phyloP scores from a whole-genome alignment of 2,329 filamentous ascomycete genomes.

The Cadophora sp. region DNA sequence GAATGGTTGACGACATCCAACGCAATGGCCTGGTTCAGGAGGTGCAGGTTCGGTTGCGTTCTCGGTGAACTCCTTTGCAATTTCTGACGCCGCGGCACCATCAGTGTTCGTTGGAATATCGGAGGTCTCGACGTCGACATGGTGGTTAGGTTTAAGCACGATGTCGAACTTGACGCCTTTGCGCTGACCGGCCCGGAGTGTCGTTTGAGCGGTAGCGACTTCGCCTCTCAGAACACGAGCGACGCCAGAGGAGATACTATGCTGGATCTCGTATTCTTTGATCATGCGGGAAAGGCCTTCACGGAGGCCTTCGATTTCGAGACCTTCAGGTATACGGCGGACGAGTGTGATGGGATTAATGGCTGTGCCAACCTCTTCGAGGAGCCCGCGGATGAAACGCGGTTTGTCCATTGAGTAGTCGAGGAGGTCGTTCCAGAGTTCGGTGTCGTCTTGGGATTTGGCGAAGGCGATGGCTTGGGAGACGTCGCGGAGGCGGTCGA shows the following conservation, averaged over 20 bases:
- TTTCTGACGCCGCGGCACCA: slow-evolving; percentile 22
- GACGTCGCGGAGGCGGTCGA: slow-evolving; percentile 90
- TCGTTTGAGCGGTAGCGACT: slow-evolving; percentile 83
- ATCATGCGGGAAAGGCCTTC: slow-evolving; percentile 91
- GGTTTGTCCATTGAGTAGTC: slow-evolving; percentile 99
- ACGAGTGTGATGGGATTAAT: slow-evolving; percentile 94
- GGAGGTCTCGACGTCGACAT: slow-evolving; percentile 52
- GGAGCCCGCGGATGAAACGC: slow-evolving; percentile 86
- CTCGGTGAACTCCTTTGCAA: slow-evolving; percentile 26
- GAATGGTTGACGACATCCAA: slow-evolving; percentile 62
- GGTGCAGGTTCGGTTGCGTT: slow-evolving; percentile 19
- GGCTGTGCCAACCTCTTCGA: slow-evolving; percentile 92
- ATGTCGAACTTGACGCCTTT: slow-evolving; percentile 92
- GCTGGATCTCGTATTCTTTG: slow-evolving; percentile 94
- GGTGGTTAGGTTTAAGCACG: slow-evolving; percentile 51
- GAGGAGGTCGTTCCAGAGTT: slow-evolving; percentile 93
- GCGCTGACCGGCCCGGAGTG: slow-evolving; percentile 78
- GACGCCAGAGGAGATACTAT: slow-evolving; percentile 89
- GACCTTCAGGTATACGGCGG: slow-evolving; percentile 85
- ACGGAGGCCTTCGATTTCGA: slow-evolving; percentile 89
- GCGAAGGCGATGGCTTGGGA: slow-evolving; percentile 93
- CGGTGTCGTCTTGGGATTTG: slow-evolving; percentile 89
- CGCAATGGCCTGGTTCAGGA: slow-evolving; percentile 62
- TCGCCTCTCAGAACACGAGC: slow-evolving; percentile 87
- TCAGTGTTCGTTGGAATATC: slow-evolving; percentile 44